Evolutionary conservation across 306 rosid genomes (phyloP), one percentile per base, ranked within the genome.

Genomic region (Bauhinia variegata): DNA sequence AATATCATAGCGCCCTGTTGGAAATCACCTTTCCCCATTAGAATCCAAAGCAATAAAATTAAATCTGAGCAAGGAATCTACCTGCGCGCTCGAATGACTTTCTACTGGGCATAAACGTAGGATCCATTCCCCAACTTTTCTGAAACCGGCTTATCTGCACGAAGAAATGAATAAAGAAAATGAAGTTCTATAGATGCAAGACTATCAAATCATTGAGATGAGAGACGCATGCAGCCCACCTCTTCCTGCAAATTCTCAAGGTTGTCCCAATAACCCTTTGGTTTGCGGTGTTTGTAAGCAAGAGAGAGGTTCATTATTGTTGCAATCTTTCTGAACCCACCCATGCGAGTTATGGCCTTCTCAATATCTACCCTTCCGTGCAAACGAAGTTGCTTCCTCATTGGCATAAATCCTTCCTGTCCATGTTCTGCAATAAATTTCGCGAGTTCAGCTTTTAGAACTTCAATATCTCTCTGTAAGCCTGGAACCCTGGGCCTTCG

Each of bases 11-110:
- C 90, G 91, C 15, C 97, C 99, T 90, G 78, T 14, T 46, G 50
- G 43, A 80, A 77, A 54, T 67, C 65, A 11, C 63, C 44, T 73
- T 72, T 62, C 37, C 39, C 46, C 44, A 7, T 17, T 41, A 41
- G 32, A 70, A 32, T 10, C 53, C 54, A 9, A 66, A 67, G 39
- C 66, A 17, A 48, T 13, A 34, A 8, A 11, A 44, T 32, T 9
- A 28, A 60, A 56, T 55, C 34, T 51, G 68, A 56, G 63, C 60
- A 33, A 13, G 53, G 33, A 33, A 2, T 44, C 44, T 75, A 86
- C 98, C 98, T 70, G 96, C 98, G 11, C 97, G 97, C 67, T 93
- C 98, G 65, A 93, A 89, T 73, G 96, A 79, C 84, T 84, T 93
- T 75, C 98, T 84, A 63, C 98, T 93, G 1, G 98, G 98, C 98